Evolutionary conservation across 2,329 filamentous ascomycete species (phyloP).

Genomic region (Elsinoe fawcettii): DNA sequence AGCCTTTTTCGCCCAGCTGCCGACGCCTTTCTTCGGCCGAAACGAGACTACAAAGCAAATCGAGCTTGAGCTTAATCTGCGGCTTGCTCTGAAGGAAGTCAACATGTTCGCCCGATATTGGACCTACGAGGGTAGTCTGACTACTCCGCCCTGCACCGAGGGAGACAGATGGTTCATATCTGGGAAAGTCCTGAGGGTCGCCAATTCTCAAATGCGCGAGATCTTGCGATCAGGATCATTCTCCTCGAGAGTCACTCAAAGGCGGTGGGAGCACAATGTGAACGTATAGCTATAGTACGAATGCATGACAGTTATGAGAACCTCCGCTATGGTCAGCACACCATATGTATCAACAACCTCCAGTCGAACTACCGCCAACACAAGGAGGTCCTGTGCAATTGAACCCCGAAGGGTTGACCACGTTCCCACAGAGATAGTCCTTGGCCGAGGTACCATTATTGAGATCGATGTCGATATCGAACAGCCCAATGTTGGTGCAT

Average conservation of each 20-base stretch:
- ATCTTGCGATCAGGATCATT: slow-evolving; percentile 29
- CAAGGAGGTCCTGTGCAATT: slow-evolving; percentile 29
- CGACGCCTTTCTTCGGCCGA: slow-evolving; percentile 16
- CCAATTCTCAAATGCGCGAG: slow-evolving; percentile 42
- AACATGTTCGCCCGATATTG: slow-evolving; percentile 39
- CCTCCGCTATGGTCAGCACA: no score
- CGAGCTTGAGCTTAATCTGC: slow-evolving; percentile 26
- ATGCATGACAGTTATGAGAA: no score
- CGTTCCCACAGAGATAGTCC: slow-evolving; percentile 23
- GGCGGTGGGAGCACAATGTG: not conserved
- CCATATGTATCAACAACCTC: not conserved
- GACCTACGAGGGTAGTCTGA: slow-evolving; percentile 43
- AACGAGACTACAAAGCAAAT: no score
- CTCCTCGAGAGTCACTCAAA: not conserved
- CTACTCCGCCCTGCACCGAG: slow-evolving; percentile 41
- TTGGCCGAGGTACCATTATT: slow-evolving; percentile 19
- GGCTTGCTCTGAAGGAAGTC: slow-evolving; percentile 31
- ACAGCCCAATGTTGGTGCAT: slow-evolving; percentile 23
- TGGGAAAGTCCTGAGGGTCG: slow-evolving; percentile 35
- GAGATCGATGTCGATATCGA: slow-evolving; percentile 18
- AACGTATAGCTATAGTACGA: not conserved
- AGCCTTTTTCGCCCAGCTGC: slow-evolving; percentile 38
- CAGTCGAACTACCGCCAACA: not conserved
- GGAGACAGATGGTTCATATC: slow-evolving; percentile 41
- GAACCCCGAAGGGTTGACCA: slow-evolving; percentile 21